Conservation (phyloP, 257 asterid species). For the Thymus mandschuricus region DNA sequence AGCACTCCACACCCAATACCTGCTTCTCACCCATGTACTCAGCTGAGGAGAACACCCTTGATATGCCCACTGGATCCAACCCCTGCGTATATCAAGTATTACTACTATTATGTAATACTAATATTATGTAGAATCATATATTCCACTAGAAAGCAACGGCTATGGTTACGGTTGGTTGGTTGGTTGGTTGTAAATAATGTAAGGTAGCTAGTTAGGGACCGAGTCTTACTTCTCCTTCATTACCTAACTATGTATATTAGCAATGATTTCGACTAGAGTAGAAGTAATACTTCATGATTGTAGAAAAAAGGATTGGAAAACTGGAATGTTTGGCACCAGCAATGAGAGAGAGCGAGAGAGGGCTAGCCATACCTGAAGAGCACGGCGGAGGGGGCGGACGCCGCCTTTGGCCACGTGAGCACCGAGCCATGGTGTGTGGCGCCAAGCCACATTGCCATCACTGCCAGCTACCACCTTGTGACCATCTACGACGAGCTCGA, state of each 20-base stretch:
- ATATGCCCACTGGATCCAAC: conserved; percentile 70
- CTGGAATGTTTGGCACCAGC: conserved; percentile 30
- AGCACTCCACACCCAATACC: conserved; percentile 62
- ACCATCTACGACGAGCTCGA: conserved; percentile 72
- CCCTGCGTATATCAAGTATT: conserved; percentile 46
- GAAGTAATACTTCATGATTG: conserved; percentile 35
- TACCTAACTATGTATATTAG: conserved; percentile 20
- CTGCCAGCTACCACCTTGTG: conserved; percentile 84
- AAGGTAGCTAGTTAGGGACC: no score
- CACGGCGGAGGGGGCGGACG: conserved; percentile 78
- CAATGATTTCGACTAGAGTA: conserved; percentile 30
- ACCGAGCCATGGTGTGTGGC: conserved; percentile 88
- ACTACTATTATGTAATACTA: no score
- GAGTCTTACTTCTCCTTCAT: no score
- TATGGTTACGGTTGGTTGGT: conserved; percentile 29
- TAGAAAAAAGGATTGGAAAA: conserved; percentile 12
- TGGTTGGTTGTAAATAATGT: no score
- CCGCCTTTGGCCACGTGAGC: conserved; percentile 86
- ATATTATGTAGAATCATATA: no score
- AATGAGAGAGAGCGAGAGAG: conserved; percentile 3
- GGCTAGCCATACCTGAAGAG: conserved; percentile 63
- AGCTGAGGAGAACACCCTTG: conserved; percentile 65
- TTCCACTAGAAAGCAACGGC: no score
- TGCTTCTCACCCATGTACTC: conserved; percentile 82
- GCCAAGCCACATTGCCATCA: conserved; percentile 88